Evolutionary conservation across 768 basidiomycete genomes (phyloP).

Genomic region (Filobasidium wieringae): DNA sequence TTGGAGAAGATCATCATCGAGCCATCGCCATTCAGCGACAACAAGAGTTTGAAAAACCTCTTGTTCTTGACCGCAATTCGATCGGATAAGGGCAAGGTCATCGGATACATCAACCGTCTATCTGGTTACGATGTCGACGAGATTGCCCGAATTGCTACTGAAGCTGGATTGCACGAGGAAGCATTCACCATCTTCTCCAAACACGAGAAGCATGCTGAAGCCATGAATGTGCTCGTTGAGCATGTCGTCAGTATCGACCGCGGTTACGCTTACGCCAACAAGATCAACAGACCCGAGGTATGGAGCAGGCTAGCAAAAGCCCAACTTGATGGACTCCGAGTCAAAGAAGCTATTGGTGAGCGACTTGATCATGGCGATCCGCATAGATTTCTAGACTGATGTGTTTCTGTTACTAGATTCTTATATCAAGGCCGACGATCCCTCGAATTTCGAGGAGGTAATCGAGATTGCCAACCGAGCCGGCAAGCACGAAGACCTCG

Average conservation of each 20-base stretch:
- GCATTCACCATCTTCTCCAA: conserved; percentile 97
- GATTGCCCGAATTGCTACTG: conserved; percentile 92
- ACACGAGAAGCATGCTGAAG: conserved; percentile 85
- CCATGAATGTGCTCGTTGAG: conserved; percentile 95
- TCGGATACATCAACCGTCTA: conserved; percentile 93
- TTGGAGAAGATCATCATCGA: conserved; percentile 98
- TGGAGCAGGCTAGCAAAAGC: conserved; percentile 98
- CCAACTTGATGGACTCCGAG: conserved; percentile 90
- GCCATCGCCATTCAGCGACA: conserved; percentile 93
- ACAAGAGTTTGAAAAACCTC: conserved; percentile 90
- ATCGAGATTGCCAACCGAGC: conserved; percentile 92
- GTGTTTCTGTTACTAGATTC: conserved; percentile 51
- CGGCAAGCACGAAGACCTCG: conserved; percentile 80
- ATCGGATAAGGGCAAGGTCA: conserved; percentile 96
- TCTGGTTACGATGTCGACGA: conserved; percentile 88
- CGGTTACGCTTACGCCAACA: conserved; percentile 87
- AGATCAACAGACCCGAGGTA: conserved; percentile 89
- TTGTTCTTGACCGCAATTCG: conserved; percentile 89
- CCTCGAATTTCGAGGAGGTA: conserved; percentile 84
- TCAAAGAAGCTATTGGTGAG: conserved; percentile 92
- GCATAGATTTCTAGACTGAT: neutral
- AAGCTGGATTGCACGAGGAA: conserved; percentile 90
- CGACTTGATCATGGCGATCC: conserved; percentile 12
- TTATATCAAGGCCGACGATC: conserved; percentile 94
- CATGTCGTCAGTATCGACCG: conserved; percentile 97